Evolutionary conservation across 2,329 filamentous ascomycete species (phyloP).

Genomic region (Calonectria crousiana): DNA sequence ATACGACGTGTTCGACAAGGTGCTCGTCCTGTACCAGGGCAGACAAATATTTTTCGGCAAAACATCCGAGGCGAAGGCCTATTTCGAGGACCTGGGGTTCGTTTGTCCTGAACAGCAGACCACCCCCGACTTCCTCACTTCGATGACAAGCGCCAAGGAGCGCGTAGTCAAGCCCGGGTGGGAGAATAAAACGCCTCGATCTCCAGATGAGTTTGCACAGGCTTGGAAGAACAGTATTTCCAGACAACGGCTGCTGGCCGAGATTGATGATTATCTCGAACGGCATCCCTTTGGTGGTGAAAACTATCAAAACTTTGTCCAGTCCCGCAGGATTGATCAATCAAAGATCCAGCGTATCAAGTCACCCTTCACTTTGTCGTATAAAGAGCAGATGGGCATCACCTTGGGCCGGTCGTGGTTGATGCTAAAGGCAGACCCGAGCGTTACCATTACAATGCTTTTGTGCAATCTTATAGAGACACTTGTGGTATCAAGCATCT

Average conservation of each 20-base stretch:
- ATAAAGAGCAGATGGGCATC: constrained; percentile 57
- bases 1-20: constrained; percentile 71
- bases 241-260: constrained; percentile 39
- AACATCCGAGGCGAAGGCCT: constrained; percentile 49
- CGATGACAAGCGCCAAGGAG: constrained; percentile 55
- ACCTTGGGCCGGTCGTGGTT: constrained; percentile 53
- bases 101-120: constrained; percentile 27
- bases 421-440: constrained; percentile 53
- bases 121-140: constrained; percentile 42
- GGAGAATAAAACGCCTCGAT: constrained; percentile 48
- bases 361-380: constrained; percentile 60
- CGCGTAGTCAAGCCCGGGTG: constrained; percentile 46
- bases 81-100: constrained; percentile 63
- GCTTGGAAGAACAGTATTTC: constrained; percentile 44
- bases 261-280: constrained; percentile 43
- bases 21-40: constrained; percentile 74
- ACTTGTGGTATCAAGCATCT: constrained; percentile 63
- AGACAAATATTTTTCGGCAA: constrained; percentile 66
- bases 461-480: constrained; percentile 59
- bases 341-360: constrained; percentile 52
- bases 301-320: constrained; percentile 25
- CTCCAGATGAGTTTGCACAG: constrained; percentile 50
- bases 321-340: constrained; percentile 29
- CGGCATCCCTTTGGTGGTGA: constrained; percentile 25
- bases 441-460: constrained; percentile 52